Percentiles rank a stretch among this genome's conserved stretches.
These are phyloP conservation scores for Eucalyptus lansdowneana DNA, from an alignment of 345 rosid species.

Conservation along the genomic window DNA sequence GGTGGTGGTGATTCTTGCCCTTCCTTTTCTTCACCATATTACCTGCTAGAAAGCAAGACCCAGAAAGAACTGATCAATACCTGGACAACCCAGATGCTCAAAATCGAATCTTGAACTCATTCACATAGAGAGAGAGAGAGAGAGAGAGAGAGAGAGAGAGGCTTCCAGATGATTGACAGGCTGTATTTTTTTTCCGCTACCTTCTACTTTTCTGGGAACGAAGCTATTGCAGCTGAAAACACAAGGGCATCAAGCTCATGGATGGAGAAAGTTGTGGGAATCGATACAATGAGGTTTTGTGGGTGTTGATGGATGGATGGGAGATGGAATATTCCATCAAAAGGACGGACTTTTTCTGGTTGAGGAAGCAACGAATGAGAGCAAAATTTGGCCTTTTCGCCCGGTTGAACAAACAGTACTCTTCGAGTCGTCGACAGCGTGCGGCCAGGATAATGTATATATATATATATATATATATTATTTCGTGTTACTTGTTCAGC, in stretches of 20 bases:
- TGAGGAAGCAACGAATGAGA: neutral
- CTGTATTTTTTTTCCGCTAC: neutral
- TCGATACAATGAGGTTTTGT: neutral
- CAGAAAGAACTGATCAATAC: neutral
- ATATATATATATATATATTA: too few species aligned
- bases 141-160: neutral
- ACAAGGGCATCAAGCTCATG: neutral
- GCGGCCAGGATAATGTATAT: neutral
- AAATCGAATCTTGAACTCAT: neutral
- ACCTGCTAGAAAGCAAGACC: neutral
- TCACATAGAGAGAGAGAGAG: neutral
- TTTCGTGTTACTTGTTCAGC: neutral
- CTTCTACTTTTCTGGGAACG: neutral
- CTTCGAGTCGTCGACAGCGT: neutral
- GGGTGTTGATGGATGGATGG: neutral
- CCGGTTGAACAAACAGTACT: neutral
- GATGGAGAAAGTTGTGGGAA: neutral
- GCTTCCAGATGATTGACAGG: neutral
- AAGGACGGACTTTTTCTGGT: neutral
- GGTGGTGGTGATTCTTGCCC: neutral
- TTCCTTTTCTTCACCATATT: neutral
- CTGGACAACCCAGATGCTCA: neutral
- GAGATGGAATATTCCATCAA: neutral
- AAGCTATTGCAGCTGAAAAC: neutral
- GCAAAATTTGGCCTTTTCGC: neutral